Evolutionary conservation across 768 basidiomycete genomes (phyloP).

Genomic region (Termitomyces sp.): DNA sequence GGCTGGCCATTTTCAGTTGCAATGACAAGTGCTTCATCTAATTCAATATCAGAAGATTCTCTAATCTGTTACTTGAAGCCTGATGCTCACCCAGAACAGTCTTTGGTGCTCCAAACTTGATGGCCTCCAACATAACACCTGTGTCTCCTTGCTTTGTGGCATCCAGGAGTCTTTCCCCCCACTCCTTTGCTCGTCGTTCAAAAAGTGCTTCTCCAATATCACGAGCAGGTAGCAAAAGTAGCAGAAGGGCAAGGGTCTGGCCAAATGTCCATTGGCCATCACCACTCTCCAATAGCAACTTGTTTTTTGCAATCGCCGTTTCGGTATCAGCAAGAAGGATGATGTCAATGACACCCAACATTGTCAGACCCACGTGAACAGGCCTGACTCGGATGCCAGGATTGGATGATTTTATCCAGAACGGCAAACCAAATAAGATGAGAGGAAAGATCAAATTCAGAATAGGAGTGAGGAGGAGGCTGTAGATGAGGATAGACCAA

Average conservation of each 20-base stretch:
- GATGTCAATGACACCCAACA: background rate
- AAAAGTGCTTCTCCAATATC: background rate
- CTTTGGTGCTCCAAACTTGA: background rate
- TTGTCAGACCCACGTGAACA: background rate
- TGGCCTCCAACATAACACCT: background rate
- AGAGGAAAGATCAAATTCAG: background rate
- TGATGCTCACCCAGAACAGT: background rate
- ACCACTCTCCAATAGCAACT: background rate
- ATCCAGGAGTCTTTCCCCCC: background rate
- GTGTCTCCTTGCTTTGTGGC: background rate
- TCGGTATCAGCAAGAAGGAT: background rate
- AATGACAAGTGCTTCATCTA: background rate
- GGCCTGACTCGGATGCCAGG: too few relatives aligned
- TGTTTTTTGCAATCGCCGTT: background rate
- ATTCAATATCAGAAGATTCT: background rate
- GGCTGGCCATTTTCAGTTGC: background rate
- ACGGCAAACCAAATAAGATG: background rate
- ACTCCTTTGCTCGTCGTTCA: background rate
- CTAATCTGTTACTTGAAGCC: background rate
- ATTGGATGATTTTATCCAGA: background rate
- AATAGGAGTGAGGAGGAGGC: background rate
- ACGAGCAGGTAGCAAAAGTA: constrained; percentile 3
- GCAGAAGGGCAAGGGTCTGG: too few relatives aligned
- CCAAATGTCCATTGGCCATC: constrained; percentile 5
- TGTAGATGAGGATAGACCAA: background rate